Percentiles rank a stretch among this genome's conserved stretches.
phyloP scores from a whole-genome alignment of 1,139 yeast species.

The Hemisphaericaspora lyxosophila region DNA sequence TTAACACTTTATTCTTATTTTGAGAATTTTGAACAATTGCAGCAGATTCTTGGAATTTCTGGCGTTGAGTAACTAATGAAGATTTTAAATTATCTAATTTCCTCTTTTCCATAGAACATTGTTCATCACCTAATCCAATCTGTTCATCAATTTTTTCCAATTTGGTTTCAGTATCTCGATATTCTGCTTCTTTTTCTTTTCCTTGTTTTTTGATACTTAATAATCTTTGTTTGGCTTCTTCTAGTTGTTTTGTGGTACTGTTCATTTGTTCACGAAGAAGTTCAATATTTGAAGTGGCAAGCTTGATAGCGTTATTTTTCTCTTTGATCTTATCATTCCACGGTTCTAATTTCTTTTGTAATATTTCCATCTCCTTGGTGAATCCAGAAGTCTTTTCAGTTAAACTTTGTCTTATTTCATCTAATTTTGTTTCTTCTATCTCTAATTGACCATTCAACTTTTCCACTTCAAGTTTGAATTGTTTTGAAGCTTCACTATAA shows the following conservation, averaged over 20 bases:
- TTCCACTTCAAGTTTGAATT: slow-evolving; percentile 41
- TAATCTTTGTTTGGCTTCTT: slow-evolving; percentile 48
- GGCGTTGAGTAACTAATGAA: slow-evolving; percentile 56
- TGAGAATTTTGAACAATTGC: slow-evolving; percentile 55
- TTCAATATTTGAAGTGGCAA: slow-evolving; percentile 64
- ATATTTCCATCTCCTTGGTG: slow-evolving; percentile 59
- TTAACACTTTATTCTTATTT: slow-evolving; percentile 71
- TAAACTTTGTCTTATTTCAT: slow-evolving; percentile 62
- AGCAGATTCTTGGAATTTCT: slow-evolving; percentile 64
- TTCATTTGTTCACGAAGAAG: slow-evolving; percentile 53
- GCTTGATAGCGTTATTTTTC: slow-evolving; percentile 64
- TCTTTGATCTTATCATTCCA: slow-evolving; percentile 72
- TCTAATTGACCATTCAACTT: slow-evolving; percentile 48
- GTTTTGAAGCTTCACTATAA: slow-evolving; percentile 43
- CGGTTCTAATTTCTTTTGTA: slow-evolving; percentile 75
- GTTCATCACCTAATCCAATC: slow-evolving; percentile 57
- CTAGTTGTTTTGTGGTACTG: slow-evolving; percentile 45
- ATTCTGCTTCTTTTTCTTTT: slow-evolving; percentile 49
- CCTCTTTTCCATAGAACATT: slow-evolving; percentile 48
- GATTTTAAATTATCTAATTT: slow-evolving; percentile 54
- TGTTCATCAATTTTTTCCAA: slow-evolving; percentile 52
- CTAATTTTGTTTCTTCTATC: slow-evolving; percentile 56
- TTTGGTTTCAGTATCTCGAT: slow-evolving; percentile 42
- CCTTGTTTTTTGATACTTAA: slow-evolving; percentile 53
- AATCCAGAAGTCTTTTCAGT: slow-evolving; percentile 71